Evolutionary conservation across 108 stramenopile species (phyloP).

Genomic region (Craspedostauros australis): DNA sequence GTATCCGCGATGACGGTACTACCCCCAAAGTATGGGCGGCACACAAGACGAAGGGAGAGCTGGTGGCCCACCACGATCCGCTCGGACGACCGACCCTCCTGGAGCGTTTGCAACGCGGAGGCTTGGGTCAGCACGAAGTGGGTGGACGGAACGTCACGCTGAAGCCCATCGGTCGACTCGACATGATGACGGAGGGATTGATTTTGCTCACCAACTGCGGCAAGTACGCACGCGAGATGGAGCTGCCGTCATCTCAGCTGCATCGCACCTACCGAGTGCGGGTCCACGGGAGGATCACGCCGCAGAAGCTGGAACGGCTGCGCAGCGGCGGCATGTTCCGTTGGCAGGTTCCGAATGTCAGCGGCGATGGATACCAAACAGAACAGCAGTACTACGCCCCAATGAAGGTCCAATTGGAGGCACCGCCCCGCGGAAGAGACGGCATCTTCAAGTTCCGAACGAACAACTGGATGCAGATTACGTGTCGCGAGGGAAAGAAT

Average conservation of each 20-base stretch:
- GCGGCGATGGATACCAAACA: background rate
- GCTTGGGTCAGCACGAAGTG: slow-evolving; percentile 40
- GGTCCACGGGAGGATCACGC: slow-evolving; percentile 60
- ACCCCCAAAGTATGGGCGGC: slow-evolving; percentile 50
- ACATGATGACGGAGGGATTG: slow-evolving; percentile 78
- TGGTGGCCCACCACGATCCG: slow-evolving; percentile 71
- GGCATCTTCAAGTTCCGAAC: no score
- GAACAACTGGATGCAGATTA: slow-evolving; percentile 70
- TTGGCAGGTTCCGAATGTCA: slow-evolving; percentile 6
- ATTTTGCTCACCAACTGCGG: slow-evolving; percentile 76
- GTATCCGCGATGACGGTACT: no score
- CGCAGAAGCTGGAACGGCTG: slow-evolving; percentile 45
- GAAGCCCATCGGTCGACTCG: slow-evolving; percentile 73
- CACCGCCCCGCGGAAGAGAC: no score
- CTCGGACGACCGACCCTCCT: slow-evolving; percentile 63
- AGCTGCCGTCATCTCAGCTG: slow-evolving; percentile 54
- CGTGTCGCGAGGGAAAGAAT: slow-evolving; percentile 63
- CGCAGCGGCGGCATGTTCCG: slow-evolving; percentile 34
- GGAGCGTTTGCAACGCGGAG: slow-evolving; percentile 53
- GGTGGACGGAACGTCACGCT: slow-evolving; percentile 12
- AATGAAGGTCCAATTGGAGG: slow-evolving; percentile 63
- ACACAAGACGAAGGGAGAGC: slow-evolving; percentile 67
- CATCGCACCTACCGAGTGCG: slow-evolving; percentile 72
- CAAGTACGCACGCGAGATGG: slow-evolving; percentile 60
- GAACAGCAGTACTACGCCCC: slow-evolving; percentile 28